Evolutionary conservation across 805 yeast genomes (phyloP), one percentile per base, ranked within the genome.

Genomic region (Lipomyces starkeyi): DNA sequence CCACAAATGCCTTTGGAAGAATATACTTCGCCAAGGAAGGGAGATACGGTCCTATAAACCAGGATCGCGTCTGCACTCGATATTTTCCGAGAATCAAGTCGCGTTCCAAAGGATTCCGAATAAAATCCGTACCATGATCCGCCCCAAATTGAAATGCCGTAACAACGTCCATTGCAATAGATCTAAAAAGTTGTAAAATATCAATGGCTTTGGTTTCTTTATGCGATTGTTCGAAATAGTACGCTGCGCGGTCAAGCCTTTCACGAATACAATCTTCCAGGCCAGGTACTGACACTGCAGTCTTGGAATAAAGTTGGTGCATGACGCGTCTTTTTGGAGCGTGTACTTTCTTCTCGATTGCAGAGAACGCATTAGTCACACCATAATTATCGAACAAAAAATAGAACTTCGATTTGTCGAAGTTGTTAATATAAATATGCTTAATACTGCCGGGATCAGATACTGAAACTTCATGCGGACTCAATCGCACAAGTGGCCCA

Each of bases 91-190:
- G 58, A 14, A 58, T 54, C n/a, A 55, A 29, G n/a, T 64, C 49
- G 14, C 67, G 52, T 29, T 47, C 54, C 9, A 22, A 9, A 7
- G 20, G 29, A 62, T 82, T 80, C 6, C 76, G 68, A 47, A 88
- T 73, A 47, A 87, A 76, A 49, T 84, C 76, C 0, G 86, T 79
- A 20, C 87, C 83, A 64, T 82, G 80, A 8, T 79, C 76, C 0
- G 75, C 70, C 0, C 93, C 93, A 67, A 87, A 81, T 65, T 86
- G 86, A 73, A 88, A 87, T 25, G 84, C 83, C 1, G 88, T 83
- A 1, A 88, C 86, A 2, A 86, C 88, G 73, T 89, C 93, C 87
- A 89, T 85, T 3, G 93, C 93, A 73, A 89, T 80, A 20, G 88
- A 79, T n/a, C 87, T 87, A 80, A 88, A 89, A n/a, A 89, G 75